A percentile compares a stretch with the other conserved stretches of the same genome.
These are phyloP conservation scores for Vitis hybrid DNA, from an alignment of 177 flowering plant genomes.

Conservation along the genomic window DNA sequence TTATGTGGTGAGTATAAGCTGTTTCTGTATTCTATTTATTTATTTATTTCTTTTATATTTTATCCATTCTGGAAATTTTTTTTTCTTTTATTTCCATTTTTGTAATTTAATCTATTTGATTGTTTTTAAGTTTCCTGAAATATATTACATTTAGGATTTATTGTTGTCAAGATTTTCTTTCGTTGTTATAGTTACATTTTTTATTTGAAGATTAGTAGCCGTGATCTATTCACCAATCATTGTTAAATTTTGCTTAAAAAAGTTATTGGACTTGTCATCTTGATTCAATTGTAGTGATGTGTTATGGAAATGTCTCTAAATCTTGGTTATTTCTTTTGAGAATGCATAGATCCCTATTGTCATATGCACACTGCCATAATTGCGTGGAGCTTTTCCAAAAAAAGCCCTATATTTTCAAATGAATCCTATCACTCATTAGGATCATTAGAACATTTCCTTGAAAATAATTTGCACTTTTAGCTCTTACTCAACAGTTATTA, in stretches of 20 bases:
- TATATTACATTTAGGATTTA: neutral
- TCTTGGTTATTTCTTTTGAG: neutral
- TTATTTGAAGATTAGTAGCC: neutral
- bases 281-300: neutral
- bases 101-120: neutral
- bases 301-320: neutral
- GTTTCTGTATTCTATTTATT: neutral
- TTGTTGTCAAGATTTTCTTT: neutral
- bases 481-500: neutral
- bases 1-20: constrained; percentile 75
- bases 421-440: neutral
- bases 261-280: neutral
- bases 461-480: neutral
- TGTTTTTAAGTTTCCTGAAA: neutral
- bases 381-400: no score
- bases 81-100: neutral
- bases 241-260: neutral
- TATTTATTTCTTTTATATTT: neutral
- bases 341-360: neutral
- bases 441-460: neutral
- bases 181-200: neutral
- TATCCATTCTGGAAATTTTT: neutral
- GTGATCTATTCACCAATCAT: no score
- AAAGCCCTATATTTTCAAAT: neutral
- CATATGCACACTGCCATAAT: neutral